Percentiles rank a stretch among this genome's conserved stretches.
Evolutionary conservation across 495 filamentous ascomycete species (phyloP).

Genomic region (Pyronema omphalodes): DNA sequence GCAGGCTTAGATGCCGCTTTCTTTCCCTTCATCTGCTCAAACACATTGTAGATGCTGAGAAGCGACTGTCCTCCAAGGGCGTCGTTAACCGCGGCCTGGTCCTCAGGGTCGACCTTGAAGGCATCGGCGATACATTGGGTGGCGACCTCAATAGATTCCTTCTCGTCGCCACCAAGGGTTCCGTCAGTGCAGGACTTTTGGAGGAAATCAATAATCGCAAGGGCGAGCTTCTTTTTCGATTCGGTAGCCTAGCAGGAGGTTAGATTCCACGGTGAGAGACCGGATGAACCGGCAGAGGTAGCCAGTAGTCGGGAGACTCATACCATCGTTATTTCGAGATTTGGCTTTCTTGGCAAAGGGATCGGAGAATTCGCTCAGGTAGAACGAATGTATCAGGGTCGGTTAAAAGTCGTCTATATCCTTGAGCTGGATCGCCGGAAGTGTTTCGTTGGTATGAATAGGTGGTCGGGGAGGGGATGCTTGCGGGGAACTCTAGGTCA

Average conservation of each 20-base stretch:
- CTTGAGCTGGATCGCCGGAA: too few relatives aligned
- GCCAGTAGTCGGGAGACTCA: too few relatives aligned
- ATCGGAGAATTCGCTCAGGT: too few relatives aligned
- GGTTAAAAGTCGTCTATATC: too few relatives aligned
- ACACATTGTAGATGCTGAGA: conserved; percentile 77
- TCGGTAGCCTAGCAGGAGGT: conserved; percentile 7
- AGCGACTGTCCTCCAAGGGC: conserved; percentile 68
- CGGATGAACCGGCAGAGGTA: too few relatives aligned
- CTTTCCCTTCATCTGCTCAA: conserved; percentile 79
- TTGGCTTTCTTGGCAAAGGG: too few relatives aligned
- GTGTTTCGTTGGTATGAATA: too few relatives aligned
- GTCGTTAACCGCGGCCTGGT: conserved; percentile 51
- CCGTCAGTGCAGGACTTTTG: conserved; percentile 69
- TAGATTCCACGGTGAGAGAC: too few relatives aligned
- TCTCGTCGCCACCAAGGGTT: conserved; percentile 67
- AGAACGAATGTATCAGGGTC: too few relatives aligned
- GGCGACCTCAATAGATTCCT: conserved; percentile 81
- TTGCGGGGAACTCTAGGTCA: too few relatives aligned
- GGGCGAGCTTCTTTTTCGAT: conserved; percentile 84
- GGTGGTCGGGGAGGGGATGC: too few relatives aligned
- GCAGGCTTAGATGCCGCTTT: conserved; percentile 25
- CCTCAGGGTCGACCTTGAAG: conserved; percentile 77
- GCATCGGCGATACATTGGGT: conserved; percentile 81
- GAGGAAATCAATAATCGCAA: conserved; percentile 93
- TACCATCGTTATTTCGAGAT: too few relatives aligned